These are phyloP conservation scores for Cladochytrium replicatum DNA, from an alignment of 192 early-diverging fungal genomes.

Conservation along the genomic window DNA sequence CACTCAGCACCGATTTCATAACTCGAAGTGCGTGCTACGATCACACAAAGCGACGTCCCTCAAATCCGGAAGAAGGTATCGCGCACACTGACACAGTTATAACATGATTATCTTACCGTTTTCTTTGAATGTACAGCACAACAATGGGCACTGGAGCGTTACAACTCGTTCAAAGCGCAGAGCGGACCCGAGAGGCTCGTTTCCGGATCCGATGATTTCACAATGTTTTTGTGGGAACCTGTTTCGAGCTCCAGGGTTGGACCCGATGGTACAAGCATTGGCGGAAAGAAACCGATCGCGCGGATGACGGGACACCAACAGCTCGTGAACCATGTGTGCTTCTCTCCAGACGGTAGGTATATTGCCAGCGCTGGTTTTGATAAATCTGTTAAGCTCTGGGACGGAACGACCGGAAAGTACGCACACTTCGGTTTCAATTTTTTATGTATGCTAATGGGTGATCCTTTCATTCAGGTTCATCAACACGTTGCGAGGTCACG, in stretches of 20 bases:
- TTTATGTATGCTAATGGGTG: constrained; percentile 7
- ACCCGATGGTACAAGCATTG: too few species aligned
- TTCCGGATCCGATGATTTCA: constrained; percentile 94
- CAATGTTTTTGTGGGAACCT: constrained; percentile 94
- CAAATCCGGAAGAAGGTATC: constrained; percentile 49
- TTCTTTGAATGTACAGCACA: constrained; percentile 35
- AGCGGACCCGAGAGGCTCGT: constrained; percentile 74
- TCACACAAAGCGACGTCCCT: constrained; percentile 59
- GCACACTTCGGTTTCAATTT: constrained; percentile 2
- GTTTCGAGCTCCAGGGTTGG: too few species aligned
- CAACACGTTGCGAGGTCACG: constrained; percentile 86
- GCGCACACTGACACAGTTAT: not conserved
- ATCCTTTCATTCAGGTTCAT: constrained; percentile 46
- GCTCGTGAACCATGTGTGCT: constrained; percentile 86
- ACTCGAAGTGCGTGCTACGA: constrained; percentile 86
- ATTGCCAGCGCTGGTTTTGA: constrained; percentile 93
- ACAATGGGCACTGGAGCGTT: constrained; percentile 65
- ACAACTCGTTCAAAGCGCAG: constrained; percentile 55
- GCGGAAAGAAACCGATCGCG: constrained; percentile 33
- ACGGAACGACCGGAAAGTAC: constrained; percentile 72
- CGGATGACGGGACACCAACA: constrained; percentile 92
- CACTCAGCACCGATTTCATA: constrained; percentile 83
- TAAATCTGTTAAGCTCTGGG: constrained; percentile 97
- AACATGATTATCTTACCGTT: not conserved
- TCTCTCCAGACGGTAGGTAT: constrained; percentile 81